Evolutionary conservation across 768 basidiomycete genomes (phyloP), one percentile per base, ranked within the genome.

Genomic region (Leccinum ochraceum): DNA sequence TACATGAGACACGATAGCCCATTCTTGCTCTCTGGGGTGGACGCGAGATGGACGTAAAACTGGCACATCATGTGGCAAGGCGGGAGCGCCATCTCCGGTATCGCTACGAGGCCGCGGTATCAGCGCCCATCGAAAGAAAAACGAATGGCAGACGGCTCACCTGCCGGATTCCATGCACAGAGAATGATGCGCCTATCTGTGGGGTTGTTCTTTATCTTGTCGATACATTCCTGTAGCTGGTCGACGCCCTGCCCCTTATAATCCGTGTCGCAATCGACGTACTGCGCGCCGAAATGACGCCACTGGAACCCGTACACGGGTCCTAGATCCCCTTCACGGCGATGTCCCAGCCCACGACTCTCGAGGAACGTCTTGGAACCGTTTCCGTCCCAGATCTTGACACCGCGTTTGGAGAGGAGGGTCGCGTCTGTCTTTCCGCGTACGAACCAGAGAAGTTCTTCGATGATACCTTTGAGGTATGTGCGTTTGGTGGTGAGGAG

Each of bases 51-150:
- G 37, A 99, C 96, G 79, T 94, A 98, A 82, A 99, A 99, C 72
- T 99, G 97, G 77, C 95, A 98, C 76, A 98, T 89, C 86, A 98
- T 90, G 76, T 98, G 97, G 75, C 97, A 99, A 0, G 97, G 97
- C 0, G 97, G 97, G 0, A 99, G 85, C 0, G 97, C 97, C 97
- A 98, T 99, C 42, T 84, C 80, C 1, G 88, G 86, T 26, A 99
- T 90, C 75, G 97, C 96, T 98, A n/a, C 2, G 17, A 39, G 39
- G 17, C 8, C 8, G 10, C 39, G 3, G 8, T 9, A 8, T 42
- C 39, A n/a, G 39, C 6, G 16, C 30, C 3, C 44, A 39, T 39
- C 3, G 3, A 39, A 39, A 3, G 4, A 8, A 39, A 2, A 17
- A 17, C 6, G 16, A 9, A 13, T 26, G 26, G 26, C 4, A 14